Percentiles rank a stretch among this genome's conserved stretches.
These are phyloP conservation scores for Cercospora sp. DNA, from an alignment of 2,329 filamentous ascomycete species.

Conservation along the genomic window DNA sequence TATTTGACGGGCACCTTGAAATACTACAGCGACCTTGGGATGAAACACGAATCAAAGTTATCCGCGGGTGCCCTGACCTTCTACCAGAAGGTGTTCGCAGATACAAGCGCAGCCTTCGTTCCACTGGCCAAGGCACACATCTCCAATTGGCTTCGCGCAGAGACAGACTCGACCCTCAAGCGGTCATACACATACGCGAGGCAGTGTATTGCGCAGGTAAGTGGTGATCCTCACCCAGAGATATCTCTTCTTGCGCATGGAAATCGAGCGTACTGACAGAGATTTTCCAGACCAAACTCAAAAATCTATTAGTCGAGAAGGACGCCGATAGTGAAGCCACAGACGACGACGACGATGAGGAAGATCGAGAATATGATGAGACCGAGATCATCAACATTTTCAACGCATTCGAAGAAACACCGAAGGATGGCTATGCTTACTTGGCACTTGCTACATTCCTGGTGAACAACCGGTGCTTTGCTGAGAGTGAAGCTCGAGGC, in stretches of 20 bases:
- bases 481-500: not conserved
- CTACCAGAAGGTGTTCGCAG: not conserved
- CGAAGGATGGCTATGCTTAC: constrained; percentile 9
- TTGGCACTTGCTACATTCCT: constrained; percentile 1
- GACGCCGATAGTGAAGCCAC: not conserved
- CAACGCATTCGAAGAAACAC: constrained; percentile 4
- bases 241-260: not conserved
- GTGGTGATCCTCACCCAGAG: not conserved
- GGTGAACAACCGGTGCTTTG: not conserved
- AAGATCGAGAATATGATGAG: not conserved
- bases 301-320: not conserved
- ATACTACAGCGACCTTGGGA: not conserved
- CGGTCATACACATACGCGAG: constrained; percentile 4
- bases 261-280: not conserved
- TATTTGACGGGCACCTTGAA: not conserved
- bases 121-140: constrained; percentile 9
- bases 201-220: constrained; percentile 6
- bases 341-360: constrained; percentile 1
- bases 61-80: not conserved
- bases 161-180: not conserved
- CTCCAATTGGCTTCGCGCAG: constrained; percentile 1
- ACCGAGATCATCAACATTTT: constrained; percentile 1
- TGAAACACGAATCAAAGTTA: not conserved
- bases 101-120: not conserved
- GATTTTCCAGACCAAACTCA: not conserved